Conservation (phyloP, 768 basidiomycete genomes). For the Gautieria morchelliformis region DNA sequence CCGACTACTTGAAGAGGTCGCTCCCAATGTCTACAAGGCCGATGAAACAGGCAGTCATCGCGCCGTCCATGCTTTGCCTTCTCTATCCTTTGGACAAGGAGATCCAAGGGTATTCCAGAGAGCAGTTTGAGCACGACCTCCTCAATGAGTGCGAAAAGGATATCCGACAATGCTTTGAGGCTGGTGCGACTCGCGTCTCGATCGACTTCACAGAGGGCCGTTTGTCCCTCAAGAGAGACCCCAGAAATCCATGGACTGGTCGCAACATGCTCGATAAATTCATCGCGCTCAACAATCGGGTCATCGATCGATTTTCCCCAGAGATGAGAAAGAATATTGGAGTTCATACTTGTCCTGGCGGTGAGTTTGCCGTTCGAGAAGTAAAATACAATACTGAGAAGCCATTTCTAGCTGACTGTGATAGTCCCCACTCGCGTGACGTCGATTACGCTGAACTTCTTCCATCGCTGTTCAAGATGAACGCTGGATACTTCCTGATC, state of each 20-base stretch:
- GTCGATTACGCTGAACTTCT: background rate
- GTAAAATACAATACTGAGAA: background rate
- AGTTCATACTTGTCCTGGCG: constrained; percentile 2
- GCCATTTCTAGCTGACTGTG: background rate
- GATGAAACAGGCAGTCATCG: constrained; percentile 4
- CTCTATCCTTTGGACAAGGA: constrained; percentile 1
- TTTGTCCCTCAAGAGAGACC: background rate
- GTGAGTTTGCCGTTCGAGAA: background rate
- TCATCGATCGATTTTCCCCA: background rate
- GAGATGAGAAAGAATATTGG: constrained; percentile 3
- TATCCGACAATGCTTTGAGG: background rate
- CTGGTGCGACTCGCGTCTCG: background rate
- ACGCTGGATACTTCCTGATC: constrained; percentile 2
- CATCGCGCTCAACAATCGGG: constrained; percentile 1
- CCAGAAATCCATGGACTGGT: background rate
- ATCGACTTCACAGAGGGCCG: constrained; percentile 4
- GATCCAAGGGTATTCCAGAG: background rate
- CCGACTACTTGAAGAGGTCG: background rate
- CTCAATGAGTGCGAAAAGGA: constrained; percentile 1
- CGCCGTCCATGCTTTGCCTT: constrained; percentile 4
- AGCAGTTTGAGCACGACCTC: constrained; percentile 1
- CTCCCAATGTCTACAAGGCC: background rate
- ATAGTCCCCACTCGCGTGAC: background rate
- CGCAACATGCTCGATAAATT: background rate
- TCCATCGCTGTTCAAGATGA: background rate